Conservation (phyloP, 2,329 filamentous ascomycete species). For the Lachnellula arida region DNA sequence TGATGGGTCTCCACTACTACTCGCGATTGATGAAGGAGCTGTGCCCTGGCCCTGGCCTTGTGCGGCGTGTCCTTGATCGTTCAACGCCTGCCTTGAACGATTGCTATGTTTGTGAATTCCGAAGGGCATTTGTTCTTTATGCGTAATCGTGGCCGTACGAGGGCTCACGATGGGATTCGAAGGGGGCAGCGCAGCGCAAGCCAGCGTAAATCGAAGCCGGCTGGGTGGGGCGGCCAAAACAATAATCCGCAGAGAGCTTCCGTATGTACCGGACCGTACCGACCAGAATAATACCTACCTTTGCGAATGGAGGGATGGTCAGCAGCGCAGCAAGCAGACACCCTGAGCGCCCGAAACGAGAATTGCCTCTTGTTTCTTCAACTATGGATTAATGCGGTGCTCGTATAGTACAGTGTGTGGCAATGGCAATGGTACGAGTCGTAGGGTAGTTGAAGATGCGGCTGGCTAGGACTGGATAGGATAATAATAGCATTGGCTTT, state of each 20-base stretch:
- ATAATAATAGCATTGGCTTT: not conserved
- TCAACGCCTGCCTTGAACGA: conserved; percentile 32
- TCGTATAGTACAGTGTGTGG: not conserved
- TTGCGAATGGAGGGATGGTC: too few relatives aligned
- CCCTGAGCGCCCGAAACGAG: not conserved
- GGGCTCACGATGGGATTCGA: conserved; percentile 17
- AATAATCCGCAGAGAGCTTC: not conserved
- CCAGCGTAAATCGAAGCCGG: not conserved
- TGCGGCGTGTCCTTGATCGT: conserved; percentile 16
- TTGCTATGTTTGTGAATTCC: conserved; percentile 30
- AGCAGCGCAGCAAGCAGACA: not conserved
- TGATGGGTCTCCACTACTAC: not conserved
- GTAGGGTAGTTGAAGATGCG: too few relatives aligned
- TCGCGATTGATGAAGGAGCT: conserved; percentile 3
- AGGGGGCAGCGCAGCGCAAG: not conserved
- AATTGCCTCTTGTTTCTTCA: not conserved
- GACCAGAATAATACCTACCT: too few relatives aligned
- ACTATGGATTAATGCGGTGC: not conserved
- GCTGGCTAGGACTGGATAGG: not conserved
- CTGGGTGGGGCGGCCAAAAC: not conserved
- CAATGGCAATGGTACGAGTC: not conserved
- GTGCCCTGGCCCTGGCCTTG: conserved; percentile 7
- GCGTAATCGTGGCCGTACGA: conserved; percentile 18
- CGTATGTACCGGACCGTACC: too few relatives aligned
- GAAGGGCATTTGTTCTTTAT: conserved; percentile 30